These are phyloP conservation scores for Sclerotinia glacialis DNA, from an alignment of 2,329 filamentous ascomycete genomes.

Conservation along the genomic window DNA sequence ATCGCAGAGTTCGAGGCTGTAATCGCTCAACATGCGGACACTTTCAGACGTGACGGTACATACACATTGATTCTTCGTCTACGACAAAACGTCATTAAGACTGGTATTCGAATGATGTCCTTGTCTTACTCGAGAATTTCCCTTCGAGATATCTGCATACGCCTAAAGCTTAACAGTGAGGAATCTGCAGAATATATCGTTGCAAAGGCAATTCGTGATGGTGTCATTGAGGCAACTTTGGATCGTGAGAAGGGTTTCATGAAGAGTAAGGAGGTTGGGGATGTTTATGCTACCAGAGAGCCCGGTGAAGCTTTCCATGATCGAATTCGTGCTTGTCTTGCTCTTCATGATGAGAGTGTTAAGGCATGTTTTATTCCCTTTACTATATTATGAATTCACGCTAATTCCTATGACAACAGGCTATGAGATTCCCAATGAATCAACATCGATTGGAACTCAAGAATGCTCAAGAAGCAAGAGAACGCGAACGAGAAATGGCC, in stretches of 20 bases:
- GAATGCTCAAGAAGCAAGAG: slow-evolving; percentile 96
- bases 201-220: slow-evolving; percentile 95
- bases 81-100: slow-evolving; percentile 98
- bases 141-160: slow-evolving; percentile 93
- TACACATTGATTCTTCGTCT: slow-evolving; percentile 94
- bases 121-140: slow-evolving; percentile 97
- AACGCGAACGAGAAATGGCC: slow-evolving; percentile 92
- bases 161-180: slow-evolving; percentile 87
- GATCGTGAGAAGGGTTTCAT: slow-evolving; percentile 95
- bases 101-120: slow-evolving; percentile 98
- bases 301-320: slow-evolving; percentile 97
- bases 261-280: slow-evolving; percentile 96
- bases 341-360: slow-evolving; percentile 94
- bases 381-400: not conserved
- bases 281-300: slow-evolving; percentile 93
- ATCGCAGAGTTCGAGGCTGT: slow-evolving; percentile 88
- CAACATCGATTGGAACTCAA: slow-evolving; percentile 95
- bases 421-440: slow-evolving; percentile 99
- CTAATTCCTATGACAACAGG: slow-evolving; percentile 49
- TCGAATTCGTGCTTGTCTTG: slow-evolving; percentile 86
- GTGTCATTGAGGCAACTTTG: slow-evolving; percentile 91
- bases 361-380: slow-evolving; percentile 60
- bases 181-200: slow-evolving; percentile 99
- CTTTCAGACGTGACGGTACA: slow-evolving; percentile 89
- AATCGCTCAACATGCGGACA: slow-evolving; percentile 75